Evolutionary conservation across 257 asterid species (phyloP).

Genomic region (Nicotiana benthamiana): DNA sequence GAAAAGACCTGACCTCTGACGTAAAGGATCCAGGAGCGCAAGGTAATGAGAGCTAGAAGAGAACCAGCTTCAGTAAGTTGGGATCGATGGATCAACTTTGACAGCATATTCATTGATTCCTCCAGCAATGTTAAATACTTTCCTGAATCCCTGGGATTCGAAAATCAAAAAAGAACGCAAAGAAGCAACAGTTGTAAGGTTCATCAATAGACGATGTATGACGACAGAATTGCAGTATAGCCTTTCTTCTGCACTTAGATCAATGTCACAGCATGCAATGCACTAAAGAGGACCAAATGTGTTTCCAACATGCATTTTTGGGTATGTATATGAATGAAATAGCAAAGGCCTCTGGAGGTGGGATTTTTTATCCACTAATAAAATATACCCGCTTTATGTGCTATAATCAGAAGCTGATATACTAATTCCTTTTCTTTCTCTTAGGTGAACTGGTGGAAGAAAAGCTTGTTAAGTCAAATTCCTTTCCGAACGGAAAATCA

Average conservation of each 20-base stretch:
- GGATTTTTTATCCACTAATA: background rate
- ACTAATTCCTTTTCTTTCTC: background rate
- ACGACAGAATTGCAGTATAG: background rate
- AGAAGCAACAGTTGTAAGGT: background rate
- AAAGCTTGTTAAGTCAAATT: background rate
- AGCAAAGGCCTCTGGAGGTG: background rate
- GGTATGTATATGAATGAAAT: background rate
- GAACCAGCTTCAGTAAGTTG: slow-evolving; percentile 51
- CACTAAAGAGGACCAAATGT: background rate
- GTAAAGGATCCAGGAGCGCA: too few species aligned
- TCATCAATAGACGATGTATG: background rate
- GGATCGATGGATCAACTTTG: slow-evolving; percentile 71
- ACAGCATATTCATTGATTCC: slow-evolving; percentile 85
- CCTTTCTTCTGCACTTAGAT: background rate
- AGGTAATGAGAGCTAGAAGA: background rate
- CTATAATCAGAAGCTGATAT: background rate
- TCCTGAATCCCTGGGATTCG: slow-evolving; percentile 69
- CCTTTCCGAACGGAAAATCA: background rate
- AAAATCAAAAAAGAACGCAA: background rate
- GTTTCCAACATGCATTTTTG: background rate
- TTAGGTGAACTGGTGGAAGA: background rate
- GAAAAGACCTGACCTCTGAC: too few species aligned
- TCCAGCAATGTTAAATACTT: slow-evolving; percentile 71
- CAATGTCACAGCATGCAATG: background rate
- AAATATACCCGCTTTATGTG: background rate